Conservation (phyloP, 2,329 filamentous ascomycete species). For the Aspergillus sp. region DNA sequence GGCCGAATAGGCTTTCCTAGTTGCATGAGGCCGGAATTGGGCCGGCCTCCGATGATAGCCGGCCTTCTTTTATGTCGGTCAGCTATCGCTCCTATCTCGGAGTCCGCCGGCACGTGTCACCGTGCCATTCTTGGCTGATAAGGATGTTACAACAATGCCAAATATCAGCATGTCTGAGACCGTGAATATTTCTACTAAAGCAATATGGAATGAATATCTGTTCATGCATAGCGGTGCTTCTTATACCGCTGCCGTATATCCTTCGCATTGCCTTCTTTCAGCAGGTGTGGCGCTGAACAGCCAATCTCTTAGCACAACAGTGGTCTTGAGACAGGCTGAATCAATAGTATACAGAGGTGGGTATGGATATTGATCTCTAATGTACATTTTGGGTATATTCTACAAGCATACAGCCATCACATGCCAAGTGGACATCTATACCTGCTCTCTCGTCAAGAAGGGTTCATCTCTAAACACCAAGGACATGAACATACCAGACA, state of each 20-base stretch:
- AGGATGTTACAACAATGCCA: neutral
- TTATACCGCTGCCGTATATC: neutral
- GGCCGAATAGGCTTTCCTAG: constrained; percentile 27
- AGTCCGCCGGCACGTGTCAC: neutral
- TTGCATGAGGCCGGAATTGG: constrained; percentile 44
- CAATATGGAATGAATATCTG: neutral
- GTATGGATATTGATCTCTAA: constrained; percentile 13
- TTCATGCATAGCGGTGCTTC: neutral
- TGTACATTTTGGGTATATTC: constrained; percentile 23
- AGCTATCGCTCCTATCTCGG: neutral
- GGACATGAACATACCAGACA: neutral
- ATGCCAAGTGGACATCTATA: neutral
- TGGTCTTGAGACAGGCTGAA: neutral
- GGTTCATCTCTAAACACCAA: neutral
- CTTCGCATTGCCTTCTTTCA: neutral
- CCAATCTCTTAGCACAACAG: too few relatives aligned
- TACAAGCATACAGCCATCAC: constrained; percentile 11
- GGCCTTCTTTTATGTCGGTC: constrained; percentile 19
- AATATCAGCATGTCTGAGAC: neutral
- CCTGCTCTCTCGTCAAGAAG: neutral
- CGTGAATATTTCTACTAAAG: neutral
- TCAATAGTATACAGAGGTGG: neutral
- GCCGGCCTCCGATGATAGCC: constrained; percentile 44
- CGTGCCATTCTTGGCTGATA: neutral
- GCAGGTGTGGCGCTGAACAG: neutral